Evolutionary conservation across 208 protist species (phyloP).

Genomic region (Trypanosoma mega): DNA sequence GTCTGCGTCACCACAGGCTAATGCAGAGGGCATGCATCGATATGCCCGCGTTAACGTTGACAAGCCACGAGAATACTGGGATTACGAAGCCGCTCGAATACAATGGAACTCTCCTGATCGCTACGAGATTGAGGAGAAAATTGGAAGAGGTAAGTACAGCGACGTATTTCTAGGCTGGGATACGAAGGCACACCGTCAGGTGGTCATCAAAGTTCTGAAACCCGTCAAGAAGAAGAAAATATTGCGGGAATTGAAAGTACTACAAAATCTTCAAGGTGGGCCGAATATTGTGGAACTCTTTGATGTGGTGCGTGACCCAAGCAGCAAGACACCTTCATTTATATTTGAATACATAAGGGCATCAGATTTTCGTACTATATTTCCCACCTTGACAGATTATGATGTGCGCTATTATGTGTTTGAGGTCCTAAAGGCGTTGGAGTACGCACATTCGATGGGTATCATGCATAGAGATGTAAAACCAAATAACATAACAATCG

Average conservation of each 20-base stretch:
- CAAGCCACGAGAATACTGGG: slow-evolving; percentile 93
- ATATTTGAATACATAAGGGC: slow-evolving; percentile 99
- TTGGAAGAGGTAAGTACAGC: slow-evolving; percentile 99
- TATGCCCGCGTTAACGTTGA: slow-evolving; percentile 82
- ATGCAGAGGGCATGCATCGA: slow-evolving; percentile 52
- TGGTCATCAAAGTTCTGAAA: slow-evolving; percentile 99
- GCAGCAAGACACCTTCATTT: slow-evolving; percentile 97
- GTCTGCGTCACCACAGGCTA: slow-evolving; percentile 29
- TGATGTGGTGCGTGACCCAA: slow-evolving; percentile 98
- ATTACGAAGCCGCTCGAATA: slow-evolving; percentile 93
- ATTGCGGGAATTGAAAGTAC: slow-evolving; percentile 98
- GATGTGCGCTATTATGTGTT: slow-evolving; percentile 99
- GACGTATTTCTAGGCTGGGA: slow-evolving; percentile 99
- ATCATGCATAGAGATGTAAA: slow-evolving; percentile 99
- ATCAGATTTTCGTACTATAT: slow-evolving; percentile 96
- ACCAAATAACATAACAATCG: slow-evolving; percentile 99
- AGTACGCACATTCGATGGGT: slow-evolving; percentile 97
- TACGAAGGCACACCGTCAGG: slow-evolving; percentile 70
- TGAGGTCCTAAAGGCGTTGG: slow-evolving; percentile 95
- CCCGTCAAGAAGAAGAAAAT: slow-evolving; percentile 99
- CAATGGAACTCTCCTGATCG: slow-evolving; percentile 95
- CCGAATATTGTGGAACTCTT: slow-evolving; percentile 98
- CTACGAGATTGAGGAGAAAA: slow-evolving; percentile 97
- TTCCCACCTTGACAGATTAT: slow-evolving; percentile 95
- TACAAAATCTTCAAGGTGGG: slow-evolving; percentile 98